Base-by-base conservation (phyloP, 2,329 filamentous ascomycete species). In the Phoma sp. region DNA sequence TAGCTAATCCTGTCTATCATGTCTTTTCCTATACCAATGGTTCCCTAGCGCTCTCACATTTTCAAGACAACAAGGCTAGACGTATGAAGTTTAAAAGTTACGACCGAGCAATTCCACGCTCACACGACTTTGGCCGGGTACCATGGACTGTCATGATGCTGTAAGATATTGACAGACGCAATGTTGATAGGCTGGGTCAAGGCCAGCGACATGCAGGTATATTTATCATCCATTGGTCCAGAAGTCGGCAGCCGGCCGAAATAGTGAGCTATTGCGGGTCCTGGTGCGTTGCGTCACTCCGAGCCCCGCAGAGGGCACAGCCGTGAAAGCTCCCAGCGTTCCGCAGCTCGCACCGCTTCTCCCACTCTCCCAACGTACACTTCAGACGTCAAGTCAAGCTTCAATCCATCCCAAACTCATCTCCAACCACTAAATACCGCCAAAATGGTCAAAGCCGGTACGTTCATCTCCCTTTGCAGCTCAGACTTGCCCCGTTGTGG, bases 391-490 rank as follows among this genome's bases (percentile, higher is more conserved):
- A 39, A 37, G 29, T 59, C 58, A 49, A 57, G 52, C 55, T 54
- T 59, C 53, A 62, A 59, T 56, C 43, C 53, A 47, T 50, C 56
- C 45, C 49, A 57, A 55, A 57, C 48, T 47, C 60, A 64, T 58
- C 57, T 56, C 48, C 44, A 51, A 64, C 55, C 38, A 57, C 44
- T 61, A 36, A 55, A 75, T 79, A 82, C 81, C 82, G 81, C 82
- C 89, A 96, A 88, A 88, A 97, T 97, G 93, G 93, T 97, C 85
- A 97, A 96, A 87, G 93, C 94, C 83, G 91, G 92, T 96, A 87
- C 76, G 90, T 86, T 25, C 58, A 38, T 48, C 53, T 12, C 53
- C 43, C 36, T 59, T 64, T 43, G 43, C 17, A 54, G 51, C 48
- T 33, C 40, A 52, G 51, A 52, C 63, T 60, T 65, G 67, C 51